Conservation (phyloP, 768 basidiomycete species). For the Serpula lacrymans region DNA sequence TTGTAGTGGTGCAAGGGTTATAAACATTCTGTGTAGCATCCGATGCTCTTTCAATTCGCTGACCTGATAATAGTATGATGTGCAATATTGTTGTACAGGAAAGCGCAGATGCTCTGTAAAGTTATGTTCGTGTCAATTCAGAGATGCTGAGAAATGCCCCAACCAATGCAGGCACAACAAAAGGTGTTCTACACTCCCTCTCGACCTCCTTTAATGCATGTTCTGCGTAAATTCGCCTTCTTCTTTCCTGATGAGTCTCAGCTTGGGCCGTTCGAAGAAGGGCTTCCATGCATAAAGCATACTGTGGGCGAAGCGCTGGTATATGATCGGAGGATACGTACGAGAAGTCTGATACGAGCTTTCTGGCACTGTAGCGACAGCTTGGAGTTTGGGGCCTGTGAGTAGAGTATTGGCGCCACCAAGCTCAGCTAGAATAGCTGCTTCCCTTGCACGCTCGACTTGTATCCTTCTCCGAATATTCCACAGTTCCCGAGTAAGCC, state of each 20-base stretch:
- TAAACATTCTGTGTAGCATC: too few relatives aligned
- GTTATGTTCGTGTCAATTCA: conserved; percentile 39
- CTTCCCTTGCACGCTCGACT: conserved; percentile 21
- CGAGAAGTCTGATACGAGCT: too few relatives aligned
- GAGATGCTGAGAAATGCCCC: conserved; percentile 52
- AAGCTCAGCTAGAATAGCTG: conserved; percentile 19
- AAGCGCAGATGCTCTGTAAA: too few relatives aligned
- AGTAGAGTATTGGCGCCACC: too few relatives aligned
- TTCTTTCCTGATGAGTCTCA: conserved; percentile 36
- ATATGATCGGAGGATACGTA: too few relatives aligned
- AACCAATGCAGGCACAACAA: conserved; percentile 54
- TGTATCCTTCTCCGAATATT: conserved; percentile 22
- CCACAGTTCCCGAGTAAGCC: conserved; percentile 24
- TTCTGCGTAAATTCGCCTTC: conserved; percentile 41
- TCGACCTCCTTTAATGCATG: conserved; percentile 42
- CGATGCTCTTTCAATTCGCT: too few relatives aligned
- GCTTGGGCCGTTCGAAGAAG: conserved; percentile 28
- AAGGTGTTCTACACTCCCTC: conserved; percentile 49
- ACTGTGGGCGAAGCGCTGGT: too few relatives aligned
- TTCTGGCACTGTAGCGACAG: too few relatives aligned
- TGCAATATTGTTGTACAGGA: too few relatives aligned
- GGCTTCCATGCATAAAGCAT: conserved; percentile 5
- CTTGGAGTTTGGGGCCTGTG: too few relatives aligned
- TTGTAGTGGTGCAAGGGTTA: too few relatives aligned
- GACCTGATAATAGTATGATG: too few relatives aligned